Evolutionary conservation across 2,329 filamentous ascomycete species (phyloP), one percentile per base, ranked within the genome.

Genomic region (Epichloe aotearoae): DNA sequence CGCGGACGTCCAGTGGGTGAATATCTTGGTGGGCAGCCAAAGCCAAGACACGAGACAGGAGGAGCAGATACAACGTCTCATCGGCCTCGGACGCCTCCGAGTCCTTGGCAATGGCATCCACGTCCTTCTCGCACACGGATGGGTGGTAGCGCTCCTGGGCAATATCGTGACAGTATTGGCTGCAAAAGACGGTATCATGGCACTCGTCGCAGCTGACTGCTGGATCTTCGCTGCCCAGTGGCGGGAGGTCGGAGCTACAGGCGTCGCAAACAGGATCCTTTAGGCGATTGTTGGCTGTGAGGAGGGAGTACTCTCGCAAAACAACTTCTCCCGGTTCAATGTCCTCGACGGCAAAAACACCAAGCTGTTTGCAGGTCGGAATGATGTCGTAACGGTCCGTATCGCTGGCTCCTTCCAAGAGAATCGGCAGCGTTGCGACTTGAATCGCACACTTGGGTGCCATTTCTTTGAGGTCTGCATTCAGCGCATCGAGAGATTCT

Each of bases 181-280:
- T 75, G 66, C 82, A 86, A 58, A 84, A 86, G 49, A 84, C 79
- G 2, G 79, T 82, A 53, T 84, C 82, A 53, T 76, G 71, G 61
- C 82, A 84, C 37, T 80, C 77, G 4, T 73, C 69, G 56, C 82
- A 85, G 56, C 66, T 73, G 38, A 82, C 71, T 15, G 76, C 50
- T 62, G 67, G 47, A 61, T 70, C 59, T 8, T 75, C 66, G 47
- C 65, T 64, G 30, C 69, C 70, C 26, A 86, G 69, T 0, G 75
- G 74, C 1, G 86, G 86, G 5, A 94, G 75, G 23, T 80, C 79
- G 7, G 77, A 75, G 59, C 88, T 88, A 65, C 91, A 97, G 14
- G 89, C 89, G 66, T 97, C 91, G 66, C 91, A 97, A 33, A 91
- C 77, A 4, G 85, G 76, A 55, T 95, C 89, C 62, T 94, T 88